Conservation (phyloP, 164 flowering plant genomes). For the Tinospora cordifolia region DNA sequence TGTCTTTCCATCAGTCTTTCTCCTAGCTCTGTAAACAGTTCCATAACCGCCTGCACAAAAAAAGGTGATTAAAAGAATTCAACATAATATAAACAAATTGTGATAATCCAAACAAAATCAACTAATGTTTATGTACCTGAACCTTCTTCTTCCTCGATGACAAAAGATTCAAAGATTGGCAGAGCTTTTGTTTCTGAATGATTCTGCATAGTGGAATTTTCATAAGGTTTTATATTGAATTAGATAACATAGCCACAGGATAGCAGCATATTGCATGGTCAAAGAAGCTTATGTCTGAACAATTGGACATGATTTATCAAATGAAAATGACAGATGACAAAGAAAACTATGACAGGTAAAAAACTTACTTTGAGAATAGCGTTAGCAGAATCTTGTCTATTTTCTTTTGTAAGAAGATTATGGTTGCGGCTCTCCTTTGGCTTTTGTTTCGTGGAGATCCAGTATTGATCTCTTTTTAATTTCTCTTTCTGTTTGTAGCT, state of each 20-base stretch:
- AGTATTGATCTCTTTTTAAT: constrained; percentile 13
- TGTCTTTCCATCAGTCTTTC: constrained; percentile 32
- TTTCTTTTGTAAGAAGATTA: constrained; percentile 19
- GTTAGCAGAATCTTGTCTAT: constrained; percentile 8
- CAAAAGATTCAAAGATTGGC: constrained; percentile 50
- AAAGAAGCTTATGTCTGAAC: background rate
- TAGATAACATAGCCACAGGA: background rate
- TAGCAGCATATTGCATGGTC: background rate
- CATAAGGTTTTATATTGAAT: background rate
- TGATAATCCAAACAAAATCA: background rate
- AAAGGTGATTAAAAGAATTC: background rate
- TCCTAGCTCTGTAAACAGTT: constrained; percentile 40
- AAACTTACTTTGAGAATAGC: constrained; percentile 25
- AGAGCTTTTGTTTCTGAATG: constrained; percentile 27
- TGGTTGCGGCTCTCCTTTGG: constrained; percentile 19
- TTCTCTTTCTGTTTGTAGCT: constrained; percentile 16
- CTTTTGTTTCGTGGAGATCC: constrained; percentile 21
- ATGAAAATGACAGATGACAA: background rate
- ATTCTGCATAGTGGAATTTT: constrained; percentile 30
- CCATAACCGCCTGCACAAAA: constrained; percentile 44
- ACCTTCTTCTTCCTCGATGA: constrained; percentile 73
- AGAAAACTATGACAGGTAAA: background rate
- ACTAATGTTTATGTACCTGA: constrained; percentile 28
- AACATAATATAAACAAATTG: background rate
- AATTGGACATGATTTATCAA: background rate